Evolutionary conservation across 495 filamentous ascomycete genomes (phyloP), one percentile per base, ranked within the genome.

Genomic region (Podospora bellae-mahoneyi): DNA sequence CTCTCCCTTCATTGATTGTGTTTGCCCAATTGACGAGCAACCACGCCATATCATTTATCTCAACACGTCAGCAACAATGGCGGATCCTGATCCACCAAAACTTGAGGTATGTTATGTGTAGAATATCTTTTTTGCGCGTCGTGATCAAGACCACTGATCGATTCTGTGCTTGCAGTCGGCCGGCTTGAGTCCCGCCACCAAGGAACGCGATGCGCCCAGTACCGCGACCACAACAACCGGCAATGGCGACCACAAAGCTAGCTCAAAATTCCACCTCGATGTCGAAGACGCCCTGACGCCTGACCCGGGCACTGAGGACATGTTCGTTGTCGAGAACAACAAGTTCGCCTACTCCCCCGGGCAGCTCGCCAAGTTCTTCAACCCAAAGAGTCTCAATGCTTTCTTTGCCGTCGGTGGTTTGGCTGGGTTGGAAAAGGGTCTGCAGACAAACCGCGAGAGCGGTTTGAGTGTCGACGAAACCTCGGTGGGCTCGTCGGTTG

Each of bases 311-410:
- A 84, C 83, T 60, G 87, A 89, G 69, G 78, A 79, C 20, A 88
- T 90, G 75, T 92, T 90, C 73, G 68, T 83, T 3, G 83, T 89
- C 7, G 71, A 81, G 15, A 78, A 91, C 62, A 91, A 89, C 71
- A 84, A 84, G 1, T 93, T 92, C 73, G 89, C 88, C 30, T 92
- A 86, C 69, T 87, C 84, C 4, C 85, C 88, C 0, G 90, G 90
- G 1, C 88, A 92, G 69, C 80, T 93, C 39, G 88, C 88, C 71
- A 92, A 92, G 72, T 80, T 90, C 74, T 79, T 90, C 39, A 89
- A 91, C 66, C 90, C 90, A 3, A 93, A 93, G 76, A 90, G 84
- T 48, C 77, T 91, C 18, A 81, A 88, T 44, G 90, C 89, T 20
- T 92, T 87, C 69, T 86, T 86, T 65, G 86, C 87, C 39, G 80